A percentile compares a stretch with the other conserved stretches of the same genome.
Conservation (phyloP, 148 eudicot species). For the Cornus controversa region DNA sequence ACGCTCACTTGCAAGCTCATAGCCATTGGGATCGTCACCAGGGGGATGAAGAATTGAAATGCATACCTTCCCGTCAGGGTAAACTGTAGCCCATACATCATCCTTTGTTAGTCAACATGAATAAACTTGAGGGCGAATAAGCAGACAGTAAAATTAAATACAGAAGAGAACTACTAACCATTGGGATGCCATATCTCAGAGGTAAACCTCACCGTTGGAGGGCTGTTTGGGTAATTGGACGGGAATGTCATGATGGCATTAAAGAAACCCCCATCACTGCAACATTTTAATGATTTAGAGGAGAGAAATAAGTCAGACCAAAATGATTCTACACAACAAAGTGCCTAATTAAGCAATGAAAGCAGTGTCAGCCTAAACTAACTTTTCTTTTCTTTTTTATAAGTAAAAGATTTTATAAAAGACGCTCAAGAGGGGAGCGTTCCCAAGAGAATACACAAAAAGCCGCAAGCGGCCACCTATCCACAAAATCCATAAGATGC, state of each 20-base stretch:
- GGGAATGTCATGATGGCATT: conserved; percentile 84
- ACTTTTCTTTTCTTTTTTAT: no score
- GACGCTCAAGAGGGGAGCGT: no score
- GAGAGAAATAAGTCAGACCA: neutral
- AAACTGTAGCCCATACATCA: conserved; percentile 49
- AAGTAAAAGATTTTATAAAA: no score
- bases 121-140: neutral
- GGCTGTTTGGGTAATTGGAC: conserved; percentile 72
- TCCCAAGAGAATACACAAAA: no score
- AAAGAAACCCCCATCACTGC: conserved; percentile 90
- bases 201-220: conserved; percentile 77
- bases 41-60: conserved; percentile 99
- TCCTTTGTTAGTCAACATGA: neutral
- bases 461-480: no score
- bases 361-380: neutral
- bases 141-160: neutral
- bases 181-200: conserved; percentile 93
- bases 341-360: neutral
- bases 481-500: no score
- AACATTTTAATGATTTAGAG: conserved; percentile 11
- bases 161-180: conserved; percentile 38
- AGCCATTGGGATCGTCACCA: conserved; percentile 98
- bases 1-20: conserved; percentile 98
- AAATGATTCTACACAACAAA: neutral
- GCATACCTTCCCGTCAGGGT: conserved; percentile 89